phyloP scores from a whole-genome alignment of 176 grass and related monocot genomes.

The Eleusine indica region DNA sequence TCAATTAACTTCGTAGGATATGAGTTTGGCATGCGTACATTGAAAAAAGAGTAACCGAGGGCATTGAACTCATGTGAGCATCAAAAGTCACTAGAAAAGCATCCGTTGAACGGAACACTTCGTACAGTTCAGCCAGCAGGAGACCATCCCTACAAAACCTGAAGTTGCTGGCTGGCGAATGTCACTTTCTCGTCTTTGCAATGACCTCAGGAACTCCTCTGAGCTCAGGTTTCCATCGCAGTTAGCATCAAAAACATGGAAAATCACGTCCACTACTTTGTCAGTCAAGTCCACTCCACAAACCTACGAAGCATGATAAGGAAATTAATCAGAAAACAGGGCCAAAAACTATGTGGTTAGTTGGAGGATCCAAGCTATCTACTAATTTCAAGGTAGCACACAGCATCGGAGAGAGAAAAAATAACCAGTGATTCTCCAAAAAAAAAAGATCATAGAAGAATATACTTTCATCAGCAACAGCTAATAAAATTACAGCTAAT shows the following conservation, averaged over 20 bases:
- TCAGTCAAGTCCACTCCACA: conserved; percentile 81
- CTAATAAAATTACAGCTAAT: background rate
- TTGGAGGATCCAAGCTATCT: background rate
- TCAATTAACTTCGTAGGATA: background rate
- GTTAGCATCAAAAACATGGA: conserved; percentile 87
- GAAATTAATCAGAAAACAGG: conserved; percentile 18
- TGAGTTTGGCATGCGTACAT: conserved; percentile 28
- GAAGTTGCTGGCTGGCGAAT: conserved; percentile 61
- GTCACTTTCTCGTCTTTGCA: conserved; percentile 71
- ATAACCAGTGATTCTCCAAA: background rate
- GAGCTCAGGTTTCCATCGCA: conserved; percentile 75
- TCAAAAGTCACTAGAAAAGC: conserved; percentile 35
- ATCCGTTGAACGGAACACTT: conserved; percentile 54
- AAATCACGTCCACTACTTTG: conserved; percentile 81
- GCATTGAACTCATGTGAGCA: background rate
- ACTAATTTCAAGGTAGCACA: background rate
- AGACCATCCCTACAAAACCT: conserved; percentile 53
- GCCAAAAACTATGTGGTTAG: background rate
- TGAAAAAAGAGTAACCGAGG: conserved; percentile 33
- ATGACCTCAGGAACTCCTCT: conserved; percentile 85
- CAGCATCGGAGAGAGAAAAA: background rate
- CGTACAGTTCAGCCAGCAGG: conserved; percentile 78
- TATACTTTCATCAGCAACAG: background rate
- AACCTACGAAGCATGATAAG: conserved; percentile 49
- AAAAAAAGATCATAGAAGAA: background rate